phyloP scores from a whole-genome alignment of 371 early-diverging fungal species.

The Mucor saturninus region DNA sequence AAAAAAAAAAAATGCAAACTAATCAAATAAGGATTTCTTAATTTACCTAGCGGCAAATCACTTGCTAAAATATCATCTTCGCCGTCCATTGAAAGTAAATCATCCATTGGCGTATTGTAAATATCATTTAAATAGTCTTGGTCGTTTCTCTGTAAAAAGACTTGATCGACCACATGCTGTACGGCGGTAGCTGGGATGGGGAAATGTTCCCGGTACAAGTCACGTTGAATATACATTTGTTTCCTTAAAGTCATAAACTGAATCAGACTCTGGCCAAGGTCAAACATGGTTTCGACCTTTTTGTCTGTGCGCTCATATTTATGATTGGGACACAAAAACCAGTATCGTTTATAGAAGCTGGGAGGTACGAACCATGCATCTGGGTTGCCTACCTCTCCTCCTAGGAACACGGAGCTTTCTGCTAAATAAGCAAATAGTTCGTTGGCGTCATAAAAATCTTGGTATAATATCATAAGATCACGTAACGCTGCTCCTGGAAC shows the following conservation, averaged over 20 bases:
- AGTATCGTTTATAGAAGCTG: conserved; percentile 37
- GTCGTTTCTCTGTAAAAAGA: conserved; percentile 7
- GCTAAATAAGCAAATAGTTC: conserved; percentile 38
- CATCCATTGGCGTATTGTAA: background rate
- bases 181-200: conserved; percentile 18
- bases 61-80: conserved; percentile 3
- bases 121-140: conserved; percentile 12
- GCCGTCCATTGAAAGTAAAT: conserved; percentile 11
- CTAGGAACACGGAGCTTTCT: conserved; percentile 37
- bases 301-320: conserved; percentile 38
- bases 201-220: conserved; percentile 35
- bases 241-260: conserved; percentile 32
- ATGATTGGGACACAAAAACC: conserved; percentile 48
- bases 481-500: conserved; percentile 46
- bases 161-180: conserved; percentile 9
- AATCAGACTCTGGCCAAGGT: conserved; percentile 33
- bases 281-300: conserved; percentile 32
- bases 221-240: conserved; percentile 43
- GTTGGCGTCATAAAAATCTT: conserved; percentile 48
- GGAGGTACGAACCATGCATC: conserved; percentile 50
- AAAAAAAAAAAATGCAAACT: background rate
- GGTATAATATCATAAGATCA: conserved; percentile 47
- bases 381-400: conserved; percentile 44
- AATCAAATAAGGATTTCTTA: background rate
- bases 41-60: conserved; percentile 8